phyloP scores from a whole-genome alignment of 495 filamentous ascomycete genomes.

The Pseudoneurospora amorphoporcata region DNA sequence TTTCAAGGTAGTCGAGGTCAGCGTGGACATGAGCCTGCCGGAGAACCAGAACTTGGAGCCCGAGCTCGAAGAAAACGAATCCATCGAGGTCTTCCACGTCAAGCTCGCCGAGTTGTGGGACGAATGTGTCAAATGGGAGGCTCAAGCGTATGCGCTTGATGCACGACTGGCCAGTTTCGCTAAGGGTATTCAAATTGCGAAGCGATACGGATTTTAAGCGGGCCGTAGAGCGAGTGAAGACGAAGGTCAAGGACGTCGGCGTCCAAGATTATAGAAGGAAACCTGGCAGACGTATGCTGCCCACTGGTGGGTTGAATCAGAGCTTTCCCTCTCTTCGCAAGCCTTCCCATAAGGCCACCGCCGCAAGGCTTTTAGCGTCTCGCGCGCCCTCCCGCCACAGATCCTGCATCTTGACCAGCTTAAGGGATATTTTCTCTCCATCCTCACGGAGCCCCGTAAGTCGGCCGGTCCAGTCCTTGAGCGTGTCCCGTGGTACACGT shows the following conservation, averaged over 20 bases:
- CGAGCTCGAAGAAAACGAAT: conserved; percentile 77
- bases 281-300: background rate
- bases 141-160: conserved; percentile 73
- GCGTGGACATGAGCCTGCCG: conserved; percentile 60
- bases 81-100: conserved; percentile 76
- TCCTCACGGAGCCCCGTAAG: conserved; percentile 67
- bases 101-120: conserved; percentile 55
- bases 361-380: conserved; percentile 73
- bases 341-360: conserved; percentile 66
- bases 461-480: conserved; percentile 62
- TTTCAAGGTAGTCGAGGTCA: conserved; percentile 71
- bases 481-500: conserved; percentile 47
- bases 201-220: conserved; percentile 32
- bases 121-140: conserved; percentile 58
- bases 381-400: conserved; percentile 67
- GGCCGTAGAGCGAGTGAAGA: background rate
- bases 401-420: conserved; percentile 59
- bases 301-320: conserved; percentile 16
- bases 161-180: conserved; percentile 75
- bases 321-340: conserved; percentile 56
- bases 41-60: conserved; percentile 60
- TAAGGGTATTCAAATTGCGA: conserved; percentile 75
- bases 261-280: background rate
- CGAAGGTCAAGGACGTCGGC: background rate
- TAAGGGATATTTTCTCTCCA: conserved; percentile 72